Conservation (phyloP, 441 rosid genomes). For the Dalechampia spathulata region DNA sequence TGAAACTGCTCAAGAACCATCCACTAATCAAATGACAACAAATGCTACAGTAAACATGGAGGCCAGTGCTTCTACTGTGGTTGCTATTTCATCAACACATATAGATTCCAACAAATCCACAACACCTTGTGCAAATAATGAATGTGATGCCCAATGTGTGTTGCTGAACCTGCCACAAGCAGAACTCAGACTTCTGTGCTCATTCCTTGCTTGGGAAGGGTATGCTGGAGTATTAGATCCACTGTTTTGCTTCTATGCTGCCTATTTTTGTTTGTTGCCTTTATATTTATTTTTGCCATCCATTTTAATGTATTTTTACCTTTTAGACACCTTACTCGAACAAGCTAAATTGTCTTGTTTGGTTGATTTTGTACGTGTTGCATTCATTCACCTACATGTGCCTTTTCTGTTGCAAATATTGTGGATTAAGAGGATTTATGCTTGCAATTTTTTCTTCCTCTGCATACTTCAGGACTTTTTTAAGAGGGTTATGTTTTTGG, state of each 20-base stretch:
- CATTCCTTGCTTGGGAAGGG: slow-evolving; percentile 98
- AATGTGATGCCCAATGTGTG: slow-evolving; percentile 50
- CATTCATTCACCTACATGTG: no score
- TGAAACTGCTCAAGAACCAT: slow-evolving; percentile 38
- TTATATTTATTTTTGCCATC: background rate
- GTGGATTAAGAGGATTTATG: no score
- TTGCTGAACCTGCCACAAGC: slow-evolving; percentile 69
- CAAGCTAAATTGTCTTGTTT: background rate
- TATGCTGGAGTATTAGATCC: slow-evolving; percentile 21
- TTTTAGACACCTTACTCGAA: background rate
- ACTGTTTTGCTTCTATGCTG: background rate
- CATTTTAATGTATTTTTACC: background rate
- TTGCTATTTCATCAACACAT: slow-evolving; percentile 31
- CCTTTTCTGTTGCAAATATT: no score
- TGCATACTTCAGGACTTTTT: no score
- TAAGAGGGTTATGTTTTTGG: no score
- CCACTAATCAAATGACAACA: slow-evolving; percentile 32
- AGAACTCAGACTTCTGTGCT: slow-evolving; percentile 85
- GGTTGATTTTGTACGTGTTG: no score
- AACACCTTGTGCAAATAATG: slow-evolving; percentile 39
- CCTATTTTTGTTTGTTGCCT: background rate
- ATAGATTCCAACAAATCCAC: slow-evolving; percentile 39
- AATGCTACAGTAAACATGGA: slow-evolving; percentile 39
- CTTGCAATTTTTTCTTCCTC: no score
- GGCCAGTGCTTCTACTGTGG: slow-evolving; percentile 30